Evolutionary conservation across 2,329 filamentous ascomycete species (phyloP).

Genomic region (Keithomyces neogunnii): DNA sequence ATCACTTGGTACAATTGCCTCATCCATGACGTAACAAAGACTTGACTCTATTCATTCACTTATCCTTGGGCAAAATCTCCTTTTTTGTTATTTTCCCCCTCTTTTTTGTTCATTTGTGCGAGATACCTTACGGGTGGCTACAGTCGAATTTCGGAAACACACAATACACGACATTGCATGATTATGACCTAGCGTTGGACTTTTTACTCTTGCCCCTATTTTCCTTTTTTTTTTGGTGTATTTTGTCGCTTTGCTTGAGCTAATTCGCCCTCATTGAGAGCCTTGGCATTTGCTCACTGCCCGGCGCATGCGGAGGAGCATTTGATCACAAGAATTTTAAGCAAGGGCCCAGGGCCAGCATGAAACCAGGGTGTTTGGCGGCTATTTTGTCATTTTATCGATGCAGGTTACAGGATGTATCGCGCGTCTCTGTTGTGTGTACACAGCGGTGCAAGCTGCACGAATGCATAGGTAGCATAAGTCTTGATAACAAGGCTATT

Average conservation of each 20-base stretch:
- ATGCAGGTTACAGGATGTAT: constrained; percentile 7
- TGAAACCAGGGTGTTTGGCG: constrained; percentile 1
- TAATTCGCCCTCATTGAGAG: not conserved
- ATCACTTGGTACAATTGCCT: not conserved
- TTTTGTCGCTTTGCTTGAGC: not conserved
- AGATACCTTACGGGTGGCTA: constrained; percentile 21
- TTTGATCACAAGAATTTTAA: not conserved
- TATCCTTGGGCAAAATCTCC: not conserved
- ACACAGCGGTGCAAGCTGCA: not conserved
- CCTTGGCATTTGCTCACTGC: not conserved
- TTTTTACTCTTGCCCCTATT: constrained; percentile 5
- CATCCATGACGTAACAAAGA: not conserved
- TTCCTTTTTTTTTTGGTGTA: constrained; percentile 1
- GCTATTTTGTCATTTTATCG: constrained; percentile 1
- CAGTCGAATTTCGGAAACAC: constrained; percentile 12
- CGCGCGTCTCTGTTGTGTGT: constrained; percentile 4
- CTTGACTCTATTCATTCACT: not conserved
- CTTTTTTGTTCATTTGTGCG: constrained; percentile 14
- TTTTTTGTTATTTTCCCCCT: constrained; percentile 1
- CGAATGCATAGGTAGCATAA: constrained; percentile 3
- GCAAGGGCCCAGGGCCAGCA: not conserved
- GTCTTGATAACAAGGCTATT: not conserved
- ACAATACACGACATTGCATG: constrained; percentile 12
- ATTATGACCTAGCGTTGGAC: constrained; percentile 19
- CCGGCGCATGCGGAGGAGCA: not conserved